phyloP scores from a whole-genome alignment of 495 filamentous ascomycete species.

The Xylaria sp. region DNA sequence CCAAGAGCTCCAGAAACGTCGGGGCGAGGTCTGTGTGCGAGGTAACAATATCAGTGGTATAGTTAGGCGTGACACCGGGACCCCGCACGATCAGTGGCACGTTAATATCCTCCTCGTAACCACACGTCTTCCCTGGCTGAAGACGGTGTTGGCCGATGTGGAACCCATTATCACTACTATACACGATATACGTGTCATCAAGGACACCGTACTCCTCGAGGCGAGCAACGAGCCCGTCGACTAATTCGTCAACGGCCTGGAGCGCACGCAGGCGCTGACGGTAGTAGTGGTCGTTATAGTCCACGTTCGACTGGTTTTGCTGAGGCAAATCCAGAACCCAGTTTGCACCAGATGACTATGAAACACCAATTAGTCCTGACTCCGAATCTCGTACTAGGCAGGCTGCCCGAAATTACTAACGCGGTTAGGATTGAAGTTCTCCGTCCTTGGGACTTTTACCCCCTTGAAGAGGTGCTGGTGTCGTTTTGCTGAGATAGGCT shows the following conservation, averaged over 20 bases:
- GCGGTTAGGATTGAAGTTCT: constrained; percentile 56
- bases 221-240: constrained; percentile 59
- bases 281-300: constrained; percentile 71
- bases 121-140: constrained; percentile 69
- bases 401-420: constrained; percentile 38
- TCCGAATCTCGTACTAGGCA: neutral
- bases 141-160: constrained; percentile 74
- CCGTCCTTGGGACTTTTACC: constrained; percentile 52
- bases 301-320: constrained; percentile 61
- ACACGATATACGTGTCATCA: constrained; percentile 72
- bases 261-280: constrained; percentile 65
- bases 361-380: constrained; percentile 22
- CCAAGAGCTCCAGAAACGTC: constrained; percentile 62
- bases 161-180: constrained; percentile 73
- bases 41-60: constrained; percentile 58
- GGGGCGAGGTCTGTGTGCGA: constrained; percentile 72
- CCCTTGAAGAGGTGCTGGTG: constrained; percentile 55
- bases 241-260: constrained; percentile 70
- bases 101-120: constrained; percentile 72
- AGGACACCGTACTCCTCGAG: constrained; percentile 58
- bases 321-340: constrained; percentile 63
- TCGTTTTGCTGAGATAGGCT: constrained; percentile 53
- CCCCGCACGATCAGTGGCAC: constrained; percentile 67
- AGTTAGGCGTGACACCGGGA: constrained; percentile 55
- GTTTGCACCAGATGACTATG: constrained; percentile 58